Percentiles rank a stretch among this genome's conserved stretches.
Evolutionary conservation across 495 filamentous ascomycete genomes (phyloP).

Genomic region (Annulohypoxylon maeteangense): DNA sequence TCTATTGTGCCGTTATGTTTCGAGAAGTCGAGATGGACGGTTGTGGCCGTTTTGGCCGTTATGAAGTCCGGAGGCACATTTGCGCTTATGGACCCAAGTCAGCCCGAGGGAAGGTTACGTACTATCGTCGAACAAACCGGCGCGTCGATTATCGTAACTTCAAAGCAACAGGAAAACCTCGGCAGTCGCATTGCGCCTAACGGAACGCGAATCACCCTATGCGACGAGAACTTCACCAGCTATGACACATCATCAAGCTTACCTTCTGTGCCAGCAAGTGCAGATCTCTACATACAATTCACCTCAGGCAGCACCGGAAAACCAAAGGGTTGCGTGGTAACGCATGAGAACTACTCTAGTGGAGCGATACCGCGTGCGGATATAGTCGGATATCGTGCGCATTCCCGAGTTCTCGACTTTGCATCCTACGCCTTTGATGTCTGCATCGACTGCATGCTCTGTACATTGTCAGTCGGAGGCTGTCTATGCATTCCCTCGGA

Average conservation of each 20-base stretch:
- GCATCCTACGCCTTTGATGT: conserved; percentile 64
- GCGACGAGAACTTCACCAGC: conserved; percentile 19
- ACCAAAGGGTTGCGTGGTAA: conserved; percentile 59
- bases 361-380: conserved; percentile 54
- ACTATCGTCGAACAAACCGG: conserved; percentile 63
- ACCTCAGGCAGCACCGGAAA: conserved; percentile 62
- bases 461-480: conserved; percentile 63
- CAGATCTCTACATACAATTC: conserved; percentile 57
- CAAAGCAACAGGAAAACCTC: conserved; percentile 49
- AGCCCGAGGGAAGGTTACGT: conserved; percentile 60
- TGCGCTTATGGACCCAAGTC: conserved; percentile 54
- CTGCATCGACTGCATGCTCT: conserved; percentile 62
- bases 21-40: conserved; percentile 65
- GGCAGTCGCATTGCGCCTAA: conserved; percentile 46
- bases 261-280: conserved; percentile 42
- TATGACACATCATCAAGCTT: conserved; percentile 26
- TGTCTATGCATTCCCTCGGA: conserved; percentile 73
- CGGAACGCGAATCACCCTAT: conserved; percentile 40
- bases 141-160: conserved; percentile 65
- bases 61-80: conserved; percentile 63
- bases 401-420: conserved; percentile 60
- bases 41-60: conserved; percentile 63
- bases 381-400: conserved; percentile 51
- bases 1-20: conserved; percentile 63
- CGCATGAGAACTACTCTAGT: conserved; percentile 56